Evolutionary conservation across 805 yeast species (phyloP), one percentile per base, ranked within the genome.

Genomic region (Monosporozyma solicola): DNA sequence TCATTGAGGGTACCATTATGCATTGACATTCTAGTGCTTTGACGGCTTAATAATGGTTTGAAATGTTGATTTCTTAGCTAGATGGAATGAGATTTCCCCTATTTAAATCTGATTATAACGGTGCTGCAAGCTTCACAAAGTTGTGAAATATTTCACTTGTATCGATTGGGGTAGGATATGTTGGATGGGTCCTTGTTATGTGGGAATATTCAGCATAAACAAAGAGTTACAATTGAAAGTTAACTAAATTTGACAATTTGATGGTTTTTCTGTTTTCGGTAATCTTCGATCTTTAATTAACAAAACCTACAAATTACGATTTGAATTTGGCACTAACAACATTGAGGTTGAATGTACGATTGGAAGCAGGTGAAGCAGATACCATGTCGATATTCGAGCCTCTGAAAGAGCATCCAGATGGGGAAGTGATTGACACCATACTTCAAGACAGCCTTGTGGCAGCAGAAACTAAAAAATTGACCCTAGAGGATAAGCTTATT

Each of bases 401-500:
- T 10, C 25, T 43, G 2, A 43, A 24, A 24, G 31, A 24, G 7
- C 46, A 43, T 15, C 46, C 31, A 6, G 20, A 43, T 43, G 46
- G 9, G 8, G 46, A 11, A 13, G 16, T 24, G 8, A 24, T 43
- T 24, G 46, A 43, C 24, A 43, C 9, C 11, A 24, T 43, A 24
- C n/a, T 43, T 5, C 15, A 43, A 43, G 16, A 43, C 5, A 24
- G 32, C 25, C 15, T 43, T 9, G 15, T 5, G 22, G 15, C 6
- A 15, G 27, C 10, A 20, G 7, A 10, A 7, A 13, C 11, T 13
- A 43, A 24, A 20, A 25, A 11, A 11, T 43, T 43, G 46, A 43
- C 50, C 16, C 29, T 60, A 10, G 60, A 56, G 5, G 46, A 43
- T 13, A 43, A 43, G 16, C 46, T 43, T 10, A 5, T 46, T 2